A percentile compares a stretch with the other conserved stretches of the same genome.
phyloP scores from a whole-genome alignment of 2,329 filamentous ascomycete species.

The Rugonectria rugulosa region DNA sequence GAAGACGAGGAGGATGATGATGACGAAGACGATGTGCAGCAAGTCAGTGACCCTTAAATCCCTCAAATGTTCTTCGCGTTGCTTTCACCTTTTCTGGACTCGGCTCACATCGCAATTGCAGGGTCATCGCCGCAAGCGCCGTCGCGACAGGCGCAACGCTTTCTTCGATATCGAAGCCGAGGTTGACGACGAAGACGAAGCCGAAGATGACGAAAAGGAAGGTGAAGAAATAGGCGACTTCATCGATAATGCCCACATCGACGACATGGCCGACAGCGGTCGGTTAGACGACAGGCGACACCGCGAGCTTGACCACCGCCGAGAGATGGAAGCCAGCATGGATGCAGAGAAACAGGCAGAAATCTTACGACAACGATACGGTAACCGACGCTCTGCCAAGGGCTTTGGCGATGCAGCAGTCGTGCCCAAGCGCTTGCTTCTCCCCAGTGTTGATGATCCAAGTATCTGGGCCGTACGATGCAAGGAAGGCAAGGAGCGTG shows the following conservation, averaged over 20 bases:
- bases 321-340: constrained; percentile 85
- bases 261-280: constrained; percentile 83
- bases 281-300: constrained; percentile 91
- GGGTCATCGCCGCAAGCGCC: constrained; percentile 81
- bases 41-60: constrained; percentile 49
- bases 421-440: constrained; percentile 83
- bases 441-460: constrained; percentile 93
- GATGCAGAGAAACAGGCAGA: constrained; percentile 95
- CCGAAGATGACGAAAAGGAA: constrained; percentile 88
- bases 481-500: constrained; percentile 93
- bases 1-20: constrained; percentile 63
- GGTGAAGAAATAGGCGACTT: constrained; percentile 83
- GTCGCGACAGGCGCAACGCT: constrained; percentile 76
- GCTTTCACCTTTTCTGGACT: not conserved
- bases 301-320: constrained; percentile 90
- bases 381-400: constrained; percentile 73
- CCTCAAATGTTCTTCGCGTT: not conserved
- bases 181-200: constrained; percentile 93
- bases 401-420: constrained; percentile 74
- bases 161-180: constrained; percentile 99
- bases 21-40: constrained; percentile 73
- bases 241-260: constrained; percentile 88
- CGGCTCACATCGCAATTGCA: constrained; percentile 36
- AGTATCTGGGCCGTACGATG: constrained; percentile 95
- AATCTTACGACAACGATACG: constrained; percentile 86